Conservation (phyloP, 495 filamentous ascomycete species). For the Aspergillus ellipticus region DNA sequence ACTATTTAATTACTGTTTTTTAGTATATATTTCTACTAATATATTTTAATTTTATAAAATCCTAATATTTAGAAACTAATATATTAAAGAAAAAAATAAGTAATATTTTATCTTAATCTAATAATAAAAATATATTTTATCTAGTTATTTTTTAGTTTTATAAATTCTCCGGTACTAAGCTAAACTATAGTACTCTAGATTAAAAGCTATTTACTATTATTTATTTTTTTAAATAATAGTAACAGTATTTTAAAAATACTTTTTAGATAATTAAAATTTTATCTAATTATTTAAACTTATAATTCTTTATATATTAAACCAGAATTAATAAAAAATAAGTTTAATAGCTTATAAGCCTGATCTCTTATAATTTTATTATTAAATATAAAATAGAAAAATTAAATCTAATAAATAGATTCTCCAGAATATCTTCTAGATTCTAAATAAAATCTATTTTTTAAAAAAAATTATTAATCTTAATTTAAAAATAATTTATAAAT, state of each 20-base stretch:
- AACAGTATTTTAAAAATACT: background rate
- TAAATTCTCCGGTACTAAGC: background rate
- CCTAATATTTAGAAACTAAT: background rate
- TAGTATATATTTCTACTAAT: background rate
- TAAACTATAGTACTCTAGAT: background rate
- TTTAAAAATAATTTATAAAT: background rate
- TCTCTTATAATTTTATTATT: slow-evolving; percentile 1
- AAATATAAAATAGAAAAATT: background rate
- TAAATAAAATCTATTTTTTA: background rate
- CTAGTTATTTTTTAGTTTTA: background rate
- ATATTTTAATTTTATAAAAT: background rate
- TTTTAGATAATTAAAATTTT: background rate
- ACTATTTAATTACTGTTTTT: background rate
- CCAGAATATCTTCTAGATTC: background rate
- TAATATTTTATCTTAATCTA: background rate
- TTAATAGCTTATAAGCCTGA: background rate
- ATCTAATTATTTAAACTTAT: background rate
- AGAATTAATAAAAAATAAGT: background rate
- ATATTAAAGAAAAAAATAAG: slow-evolving; percentile 1
- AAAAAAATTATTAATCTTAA: background rate
- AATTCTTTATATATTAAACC: background rate
- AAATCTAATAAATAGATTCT: background rate
- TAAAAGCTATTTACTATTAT: slow-evolving; percentile 1
- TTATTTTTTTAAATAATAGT: background rate
- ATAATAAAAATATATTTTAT: slow-evolving; percentile 2